Conservation (phyloP, 176 grass and related monocot species). For the Sorghum bicolor region Sorghum_bicolor_NCBIv3 NC_012870.2:11517001-11517500, state of each 20-base stretch:
- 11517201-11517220: slow-evolving; percentile 94
- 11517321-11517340: slow-evolving; percentile 78
- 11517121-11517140: slow-evolving; percentile 83
- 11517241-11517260: slow-evolving; percentile 70
- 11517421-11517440: slow-evolving; percentile 42
- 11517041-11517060: slow-evolving; percentile 84
- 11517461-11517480: slow-evolving; percentile 51
- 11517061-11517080: slow-evolving; percentile 85
- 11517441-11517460: slow-evolving; percentile 38
- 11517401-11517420: slow-evolving; percentile 63
- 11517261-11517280: slow-evolving; percentile 77
- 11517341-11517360: slow-evolving; percentile 82
- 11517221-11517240: slow-evolving; percentile 84
- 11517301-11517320: slow-evolving; percentile 87
- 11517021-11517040: slow-evolving; percentile 97
- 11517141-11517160: slow-evolving; percentile 90
- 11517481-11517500: slow-evolving; percentile 76
- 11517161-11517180: slow-evolving; percentile 93
- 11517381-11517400: slow-evolving; percentile 92
- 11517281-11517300: slow-evolving; percentile 89
- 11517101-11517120: slow-evolving; percentile 98
- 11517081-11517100: slow-evolving; percentile 94
- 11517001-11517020: slow-evolving; percentile 95
- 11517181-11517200: slow-evolving; percentile 79
- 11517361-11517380: slow-evolving; percentile 96